A percentile compares a stretch with the other conserved stretches of the same genome.
Evolutionary conservation across 768 basidiomycete species (phyloP).

Genomic region (Lentinula detonsa): DNA sequence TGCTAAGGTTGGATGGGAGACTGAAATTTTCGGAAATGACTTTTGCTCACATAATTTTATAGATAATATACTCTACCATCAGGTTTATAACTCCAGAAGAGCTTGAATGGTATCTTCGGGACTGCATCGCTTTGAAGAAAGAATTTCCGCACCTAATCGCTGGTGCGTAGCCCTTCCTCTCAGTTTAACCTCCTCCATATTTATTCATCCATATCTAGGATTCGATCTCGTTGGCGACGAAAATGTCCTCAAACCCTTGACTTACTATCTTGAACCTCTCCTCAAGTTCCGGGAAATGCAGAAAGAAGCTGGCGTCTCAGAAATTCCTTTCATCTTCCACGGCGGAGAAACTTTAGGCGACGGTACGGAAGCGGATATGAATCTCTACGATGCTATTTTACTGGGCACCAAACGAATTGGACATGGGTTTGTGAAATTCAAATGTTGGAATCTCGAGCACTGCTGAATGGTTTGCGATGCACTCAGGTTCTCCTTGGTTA

Average conservation of each 20-base stretch:
- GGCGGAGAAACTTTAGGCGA: conserved; percentile 80
- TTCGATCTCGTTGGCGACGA: conserved; percentile 83
- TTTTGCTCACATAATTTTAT: not conserved
- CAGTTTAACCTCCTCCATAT: not conserved
- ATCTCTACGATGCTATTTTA: conserved; percentile 74
- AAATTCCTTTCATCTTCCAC: conserved; percentile 75
- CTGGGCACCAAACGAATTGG: conserved; percentile 78
- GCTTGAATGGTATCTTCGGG: conserved; percentile 62
- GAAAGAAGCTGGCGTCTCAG: conserved; percentile 43
- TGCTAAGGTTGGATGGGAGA: conserved; percentile 39
- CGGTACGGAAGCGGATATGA: conserved; percentile 62
- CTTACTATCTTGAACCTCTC: conserved; percentile 56
- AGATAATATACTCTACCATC: conserved; percentile 72
- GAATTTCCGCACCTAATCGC: conserved; percentile 69
- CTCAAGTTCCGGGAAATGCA: conserved; percentile 52
- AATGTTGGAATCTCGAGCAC: not conserved
- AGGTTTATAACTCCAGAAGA: conserved; percentile 49
- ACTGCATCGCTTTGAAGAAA: conserved; percentile 68
- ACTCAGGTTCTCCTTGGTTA: conserved; percentile 63
- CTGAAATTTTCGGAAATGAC: not conserved
- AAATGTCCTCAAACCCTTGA: conserved; percentile 51
- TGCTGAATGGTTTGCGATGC: not conserved
- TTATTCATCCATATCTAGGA: conserved; percentile 29
- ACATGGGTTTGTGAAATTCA: conserved; percentile 49
- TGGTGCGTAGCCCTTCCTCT: conserved; percentile 29